Percentiles rank a stretch among this genome's conserved stretches.
These are phyloP conservation scores for Fraxinus platypoda DNA, from an alignment of 305 asterid species.

Conservation along the genomic window DNA sequence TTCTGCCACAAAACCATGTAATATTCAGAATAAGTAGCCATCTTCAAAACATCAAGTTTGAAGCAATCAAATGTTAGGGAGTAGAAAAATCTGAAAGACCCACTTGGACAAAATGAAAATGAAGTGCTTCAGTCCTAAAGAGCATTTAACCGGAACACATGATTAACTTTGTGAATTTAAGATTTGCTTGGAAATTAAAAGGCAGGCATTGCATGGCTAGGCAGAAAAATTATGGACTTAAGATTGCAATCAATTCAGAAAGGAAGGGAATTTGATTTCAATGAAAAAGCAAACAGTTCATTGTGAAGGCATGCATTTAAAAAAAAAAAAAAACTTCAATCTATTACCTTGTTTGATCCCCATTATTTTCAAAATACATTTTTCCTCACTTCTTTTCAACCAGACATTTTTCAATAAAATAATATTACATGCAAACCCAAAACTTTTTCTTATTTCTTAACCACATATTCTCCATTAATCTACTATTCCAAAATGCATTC, in stretches of 20 bases:
- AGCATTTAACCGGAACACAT: constrained; percentile 7
- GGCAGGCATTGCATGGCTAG: neutral
- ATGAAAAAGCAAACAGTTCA: neutral
- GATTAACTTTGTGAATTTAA: constrained; percentile 3
- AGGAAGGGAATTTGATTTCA: neutral
- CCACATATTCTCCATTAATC: no score
- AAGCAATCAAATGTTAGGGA: constrained; percentile 1
- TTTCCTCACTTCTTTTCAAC: no score
- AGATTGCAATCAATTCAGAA: neutral
- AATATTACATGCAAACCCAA: no score
- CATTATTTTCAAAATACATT: no score
- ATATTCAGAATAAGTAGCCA: constrained; percentile 13
- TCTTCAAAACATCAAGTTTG: constrained; percentile 4
- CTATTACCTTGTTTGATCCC: neutral
- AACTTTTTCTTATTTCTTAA: no score
- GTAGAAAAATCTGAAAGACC: neutral
- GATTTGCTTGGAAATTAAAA: neutral
- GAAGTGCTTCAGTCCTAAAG: constrained; percentile 8
- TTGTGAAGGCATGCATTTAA: neutral
- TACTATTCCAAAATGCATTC: no score
- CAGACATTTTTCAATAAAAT: no score
- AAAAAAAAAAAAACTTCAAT: neutral
- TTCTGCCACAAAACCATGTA: constrained; percentile 46
- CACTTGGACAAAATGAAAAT: neutral
- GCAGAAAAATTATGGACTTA: neutral